phyloP scores from a whole-genome alignment of 495 filamentous ascomycete species.

The Penicillium samsonianum region DNA sequence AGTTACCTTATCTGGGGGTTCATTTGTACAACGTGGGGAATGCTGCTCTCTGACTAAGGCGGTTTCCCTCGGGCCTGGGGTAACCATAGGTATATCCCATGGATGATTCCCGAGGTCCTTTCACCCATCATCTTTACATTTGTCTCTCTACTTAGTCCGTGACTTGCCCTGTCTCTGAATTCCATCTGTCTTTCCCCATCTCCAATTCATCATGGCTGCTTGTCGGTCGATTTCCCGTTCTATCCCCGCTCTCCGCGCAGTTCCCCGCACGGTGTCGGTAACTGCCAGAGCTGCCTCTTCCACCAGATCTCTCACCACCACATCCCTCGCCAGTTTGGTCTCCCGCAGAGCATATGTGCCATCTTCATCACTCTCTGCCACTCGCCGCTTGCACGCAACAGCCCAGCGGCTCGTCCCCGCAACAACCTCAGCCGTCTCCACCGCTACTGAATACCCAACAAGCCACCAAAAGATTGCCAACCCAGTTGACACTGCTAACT shows the following conservation, averaged over 20 bases:
- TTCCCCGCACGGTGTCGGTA: constrained; percentile 43
- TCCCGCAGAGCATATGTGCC: constrained; percentile 22
- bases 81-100: constrained; percentile 20
- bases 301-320: constrained; percentile 34
- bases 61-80: constrained; percentile 35
- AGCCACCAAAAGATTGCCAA: constrained; percentile 75
- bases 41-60: constrained; percentile 10
- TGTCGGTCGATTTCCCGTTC: constrained; percentile 45
- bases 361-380: constrained; percentile 29
- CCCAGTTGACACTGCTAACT: constrained; percentile 82
- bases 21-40: constrained; percentile 18
- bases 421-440: constrained; percentile 56
- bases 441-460: constrained; percentile 73
- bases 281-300: constrained; percentile 31
- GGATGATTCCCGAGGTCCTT: not conserved
- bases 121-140: constrained; percentile 1
- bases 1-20: constrained; percentile 23
- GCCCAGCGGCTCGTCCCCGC: constrained; percentile 58
- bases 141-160: constrained; percentile 10
- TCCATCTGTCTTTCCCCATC: not conserved
- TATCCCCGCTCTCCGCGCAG: constrained; percentile 48
- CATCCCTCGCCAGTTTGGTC: constrained; percentile 22
- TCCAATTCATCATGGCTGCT: constrained; percentile 43
- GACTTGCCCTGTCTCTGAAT: not conserved
- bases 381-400: constrained; percentile 57